Percentiles rank a stretch among this genome's conserved stretches.
Evolutionary conservation across 73 alveolate genomes (phyloP).

Genomic region (Paramecium tetraurelia): DNA sequence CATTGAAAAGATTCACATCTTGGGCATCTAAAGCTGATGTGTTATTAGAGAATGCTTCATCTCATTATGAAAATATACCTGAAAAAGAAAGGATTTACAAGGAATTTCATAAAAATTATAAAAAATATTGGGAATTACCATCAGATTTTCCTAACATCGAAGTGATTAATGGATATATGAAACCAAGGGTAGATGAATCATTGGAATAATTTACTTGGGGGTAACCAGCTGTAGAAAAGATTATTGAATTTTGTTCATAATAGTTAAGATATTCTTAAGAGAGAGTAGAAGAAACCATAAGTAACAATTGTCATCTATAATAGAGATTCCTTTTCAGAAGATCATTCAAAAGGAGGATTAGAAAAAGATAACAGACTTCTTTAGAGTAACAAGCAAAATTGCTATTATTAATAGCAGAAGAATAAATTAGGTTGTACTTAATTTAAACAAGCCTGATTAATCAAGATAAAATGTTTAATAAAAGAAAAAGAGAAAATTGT

Average conservation of each 20-base stretch:
- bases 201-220: slow-evolving; percentile 73
- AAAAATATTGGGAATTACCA: slow-evolving; percentile 84
- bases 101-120: slow-evolving; percentile 69
- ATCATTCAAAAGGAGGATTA: slow-evolving; percentile 58
- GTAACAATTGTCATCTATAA: slow-evolving; percentile 21
- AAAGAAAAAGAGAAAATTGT: slow-evolving; percentile 1
- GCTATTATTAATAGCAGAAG: slow-evolving; percentile 68
- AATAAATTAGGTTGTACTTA: slow-evolving; percentile 64
- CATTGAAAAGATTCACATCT: slow-evolving; percentile 46
- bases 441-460: slow-evolving; percentile 58
- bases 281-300: slow-evolving; percentile 43
- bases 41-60: not conserved
- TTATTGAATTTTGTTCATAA: slow-evolving; percentile 54
- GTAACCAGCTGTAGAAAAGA: slow-evolving; percentile 66
- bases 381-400: slow-evolving; percentile 65
- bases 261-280: slow-evolving; percentile 28
- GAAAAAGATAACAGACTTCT: slow-evolving; percentile 66
- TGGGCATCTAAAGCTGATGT: slow-evolving; percentile 53
- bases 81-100: slow-evolving; percentile 67
- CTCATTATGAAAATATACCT: slow-evolving; percentile 53
- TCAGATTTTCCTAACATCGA: slow-evolving; percentile 68
- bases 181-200: slow-evolving; percentile 67
- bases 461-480: slow-evolving; percentile 4
- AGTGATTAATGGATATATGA: slow-evolving; percentile 66
- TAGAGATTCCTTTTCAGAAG: slow-evolving; percentile 44